These are phyloP conservation scores for Candida pseudoglaebosa DNA, from an alignment of 805 yeast genomes.

Conservation along the genomic window DNA sequence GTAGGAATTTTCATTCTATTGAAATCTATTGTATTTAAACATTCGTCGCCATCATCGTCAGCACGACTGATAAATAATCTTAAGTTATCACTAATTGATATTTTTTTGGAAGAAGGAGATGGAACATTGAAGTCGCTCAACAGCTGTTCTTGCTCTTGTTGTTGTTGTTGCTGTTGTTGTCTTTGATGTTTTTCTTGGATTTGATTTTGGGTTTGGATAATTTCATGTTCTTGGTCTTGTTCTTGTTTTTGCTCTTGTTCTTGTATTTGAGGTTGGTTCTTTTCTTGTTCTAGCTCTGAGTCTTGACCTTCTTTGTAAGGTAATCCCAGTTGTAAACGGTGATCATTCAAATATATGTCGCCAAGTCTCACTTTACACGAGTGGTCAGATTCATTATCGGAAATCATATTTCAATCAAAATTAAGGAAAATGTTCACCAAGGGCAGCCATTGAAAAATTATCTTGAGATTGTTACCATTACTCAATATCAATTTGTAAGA, in stretches of 20 bases:
- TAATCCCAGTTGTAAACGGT: not conserved
- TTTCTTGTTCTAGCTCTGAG: too few relatives aligned
- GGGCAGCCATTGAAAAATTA: not conserved
- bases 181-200: too few relatives aligned
- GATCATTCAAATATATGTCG: not conserved
- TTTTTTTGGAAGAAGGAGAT: not conserved
- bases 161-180: too few relatives aligned
- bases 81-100: not conserved
- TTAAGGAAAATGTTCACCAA: not conserved
- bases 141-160: too few relatives aligned
- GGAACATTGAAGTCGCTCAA: too few relatives aligned
- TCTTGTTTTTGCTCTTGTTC: too few relatives aligned
- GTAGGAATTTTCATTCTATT: not conserved
- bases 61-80: not conserved
- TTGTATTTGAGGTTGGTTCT: too few relatives aligned
- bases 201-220: too few relatives aligned
- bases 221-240: too few relatives aligned
- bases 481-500: too few relatives aligned
- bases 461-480: not conserved
- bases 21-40: not conserved
- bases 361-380: not conserved
- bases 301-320: not conserved
- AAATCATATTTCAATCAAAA: not conserved
- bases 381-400: not conserved
- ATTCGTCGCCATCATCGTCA: not conserved